phyloP scores from a whole-genome alignment of 1,139 yeast species.

The Zygosaccharomyces sapae region DNA sequence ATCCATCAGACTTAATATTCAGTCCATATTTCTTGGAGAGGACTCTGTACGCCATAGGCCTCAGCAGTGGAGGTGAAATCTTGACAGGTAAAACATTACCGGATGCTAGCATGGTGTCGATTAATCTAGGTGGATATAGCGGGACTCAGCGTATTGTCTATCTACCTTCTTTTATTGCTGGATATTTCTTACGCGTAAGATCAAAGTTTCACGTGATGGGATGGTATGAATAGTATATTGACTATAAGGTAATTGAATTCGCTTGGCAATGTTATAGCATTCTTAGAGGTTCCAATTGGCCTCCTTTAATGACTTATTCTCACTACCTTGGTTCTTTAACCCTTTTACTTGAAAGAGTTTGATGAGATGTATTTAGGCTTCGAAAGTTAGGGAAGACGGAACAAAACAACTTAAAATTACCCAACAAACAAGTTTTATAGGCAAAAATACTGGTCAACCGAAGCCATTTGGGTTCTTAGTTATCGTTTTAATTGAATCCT shows the following conservation, averaged over 20 bases:
- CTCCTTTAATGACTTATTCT: background rate
- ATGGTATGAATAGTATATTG: background rate
- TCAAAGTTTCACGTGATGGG: background rate
- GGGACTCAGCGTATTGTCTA: background rate
- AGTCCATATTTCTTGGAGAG: conserved; percentile 89
- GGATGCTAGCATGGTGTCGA: conserved; percentile 16
- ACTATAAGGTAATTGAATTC: background rate
- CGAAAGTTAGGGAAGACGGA: conserved; percentile 2
- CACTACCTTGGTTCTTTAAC: background rate
- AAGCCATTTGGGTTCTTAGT: background rate
- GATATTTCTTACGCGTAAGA: background rate
- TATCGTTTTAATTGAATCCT: background rate
- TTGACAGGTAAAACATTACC: conserved; percentile 58
- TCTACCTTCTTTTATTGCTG: background rate
- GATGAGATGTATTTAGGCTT: background rate
- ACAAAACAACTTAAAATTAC: conserved; percentile 1
- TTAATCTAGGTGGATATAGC: background rate
- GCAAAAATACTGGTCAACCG: background rate
- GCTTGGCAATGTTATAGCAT: background rate
- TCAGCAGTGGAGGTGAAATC: conserved; percentile 71
- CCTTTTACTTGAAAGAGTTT: background rate
- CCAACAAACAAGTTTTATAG: background rate
- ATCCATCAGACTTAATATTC: conserved; percentile 82
- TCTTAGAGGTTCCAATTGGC: background rate
- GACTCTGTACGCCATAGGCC: conserved; percentile 88